Percentiles rank a stretch among this genome's conserved stretches.
Evolutionary conservation across 192 early-diverging fungal species (phyloP).

Genomic region (Coemansia biformis): DNA sequence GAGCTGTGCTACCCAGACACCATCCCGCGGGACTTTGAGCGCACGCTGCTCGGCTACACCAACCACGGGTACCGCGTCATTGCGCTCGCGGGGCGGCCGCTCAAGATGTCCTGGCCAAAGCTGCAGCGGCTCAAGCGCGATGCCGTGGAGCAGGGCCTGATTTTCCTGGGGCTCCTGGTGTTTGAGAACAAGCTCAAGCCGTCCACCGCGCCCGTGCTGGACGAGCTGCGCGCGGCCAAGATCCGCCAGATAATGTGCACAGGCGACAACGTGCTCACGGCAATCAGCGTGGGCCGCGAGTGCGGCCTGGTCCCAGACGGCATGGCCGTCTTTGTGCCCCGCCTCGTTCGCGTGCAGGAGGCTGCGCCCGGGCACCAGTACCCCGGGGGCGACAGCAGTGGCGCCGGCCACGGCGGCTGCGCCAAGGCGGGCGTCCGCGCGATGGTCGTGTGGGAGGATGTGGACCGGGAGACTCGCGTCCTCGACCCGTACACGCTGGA

Average conservation of each 20-base stretch:
- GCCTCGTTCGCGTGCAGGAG: slow-evolving; percentile 54
- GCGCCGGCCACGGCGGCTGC: not conserved
- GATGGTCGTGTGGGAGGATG: slow-evolving; percentile 55
- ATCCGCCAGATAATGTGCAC: slow-evolving; percentile 99
- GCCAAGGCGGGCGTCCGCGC: slow-evolving; percentile 30
- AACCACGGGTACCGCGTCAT: slow-evolving; percentile 97
- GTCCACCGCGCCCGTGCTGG: slow-evolving; percentile 70
- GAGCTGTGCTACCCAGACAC: slow-evolving; percentile 81
- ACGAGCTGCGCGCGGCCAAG: slow-evolving; percentile 69
- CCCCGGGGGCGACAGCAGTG: slow-evolving; percentile 2
- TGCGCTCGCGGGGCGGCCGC: slow-evolving; percentile 78
- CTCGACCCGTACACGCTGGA: slow-evolving; percentile 57
- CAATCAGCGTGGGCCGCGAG: slow-evolving; percentile 89
- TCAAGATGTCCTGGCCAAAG: slow-evolving; percentile 66
- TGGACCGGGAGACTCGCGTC: slow-evolving; percentile 49
- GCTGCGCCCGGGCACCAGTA: slow-evolving; percentile 3
- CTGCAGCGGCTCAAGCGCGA: slow-evolving; percentile 70
- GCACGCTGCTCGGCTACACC: slow-evolving; percentile 76
- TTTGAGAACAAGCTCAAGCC: slow-evolving; percentile 99
- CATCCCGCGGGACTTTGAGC: slow-evolving; percentile 79
- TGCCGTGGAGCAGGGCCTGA: slow-evolving; percentile 76
- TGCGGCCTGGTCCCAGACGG: slow-evolving; percentile 79
- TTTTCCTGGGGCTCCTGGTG: slow-evolving; percentile 92
- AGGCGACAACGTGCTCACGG: slow-evolving; percentile 94
- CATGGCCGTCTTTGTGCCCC: slow-evolving; percentile 74